These are phyloP conservation scores for Typha latifolia DNA, from an alignment of 176 grass and related monocot species.

Conservation along the genomic window DNA sequence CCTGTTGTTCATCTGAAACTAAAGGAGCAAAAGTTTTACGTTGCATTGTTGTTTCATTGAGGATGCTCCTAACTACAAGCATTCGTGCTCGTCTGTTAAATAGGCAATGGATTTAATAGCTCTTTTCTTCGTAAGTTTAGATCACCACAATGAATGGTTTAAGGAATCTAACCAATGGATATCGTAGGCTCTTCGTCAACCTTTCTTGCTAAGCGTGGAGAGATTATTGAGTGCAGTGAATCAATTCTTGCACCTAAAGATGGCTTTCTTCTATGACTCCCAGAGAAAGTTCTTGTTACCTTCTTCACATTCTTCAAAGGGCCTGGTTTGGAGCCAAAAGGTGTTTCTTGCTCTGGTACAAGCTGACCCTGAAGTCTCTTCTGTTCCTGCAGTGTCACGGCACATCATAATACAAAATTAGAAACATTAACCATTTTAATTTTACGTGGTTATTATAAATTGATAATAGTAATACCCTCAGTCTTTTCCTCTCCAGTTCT, in stretches of 20 bases:
- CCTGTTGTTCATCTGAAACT: not conserved
- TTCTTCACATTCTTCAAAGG: conserved; percentile 7
- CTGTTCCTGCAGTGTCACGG: conserved; percentile 18
- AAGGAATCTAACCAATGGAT: not conserved
- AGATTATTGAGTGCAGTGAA: not conserved
- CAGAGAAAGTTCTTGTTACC: conserved; percentile 10
- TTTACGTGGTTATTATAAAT: not conserved
- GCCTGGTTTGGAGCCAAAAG: conserved; percentile 11
- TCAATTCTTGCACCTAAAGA: not conserved
- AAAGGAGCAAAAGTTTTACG: not conserved
- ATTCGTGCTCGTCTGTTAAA: not conserved
- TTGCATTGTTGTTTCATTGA: not conserved
- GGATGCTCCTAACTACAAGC: not conserved
- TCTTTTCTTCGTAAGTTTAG: too few species aligned
- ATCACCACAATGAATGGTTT: too few species aligned
- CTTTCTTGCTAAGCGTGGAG: not conserved
- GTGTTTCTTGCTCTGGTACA: conserved; percentile 4
- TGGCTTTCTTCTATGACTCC: not conserved
- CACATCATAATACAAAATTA: not conserved
- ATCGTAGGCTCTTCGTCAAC: not conserved
- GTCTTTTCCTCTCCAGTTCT: conserved; percentile 30
- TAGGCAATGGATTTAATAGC: too few species aligned
- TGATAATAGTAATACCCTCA: conserved; percentile 6
- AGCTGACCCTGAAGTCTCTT: conserved; percentile 20
- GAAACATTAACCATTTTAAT: not conserved